These are phyloP conservation scores for Arabis hirsuta DNA, from an alignment of 345 rosid genomes.

Conservation along the genomic window DNA sequence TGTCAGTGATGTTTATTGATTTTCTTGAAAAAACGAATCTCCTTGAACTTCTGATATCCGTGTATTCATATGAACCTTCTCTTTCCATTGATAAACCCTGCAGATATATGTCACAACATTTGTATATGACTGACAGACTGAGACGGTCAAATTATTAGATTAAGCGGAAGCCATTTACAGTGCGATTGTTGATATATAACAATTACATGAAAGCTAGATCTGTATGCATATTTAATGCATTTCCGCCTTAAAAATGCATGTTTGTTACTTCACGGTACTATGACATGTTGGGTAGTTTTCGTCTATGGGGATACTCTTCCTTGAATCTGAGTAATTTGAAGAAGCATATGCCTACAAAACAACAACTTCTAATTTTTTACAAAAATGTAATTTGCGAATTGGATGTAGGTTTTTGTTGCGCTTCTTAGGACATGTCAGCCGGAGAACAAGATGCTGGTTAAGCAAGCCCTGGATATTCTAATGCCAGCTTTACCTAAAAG, in stretches of 20 bases:
- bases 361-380: neutral
- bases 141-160: conserved; percentile 21
- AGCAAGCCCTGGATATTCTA: conserved; percentile 97
- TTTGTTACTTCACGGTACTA: conserved; percentile 26
- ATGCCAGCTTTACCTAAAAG: conserved; percentile 98
- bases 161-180: neutral
- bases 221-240: conserved; percentile 21
- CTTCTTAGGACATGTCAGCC: conserved; percentile 99
- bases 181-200: conserved; percentile 10
- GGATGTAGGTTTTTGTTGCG: conserved; percentile 93
- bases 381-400: conserved; percentile 37
- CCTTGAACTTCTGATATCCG: conserved; percentile 15
- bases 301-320: conserved; percentile 8
- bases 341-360: conserved; percentile 17
- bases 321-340: conserved; percentile 20
- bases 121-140: conserved; percentile 15
- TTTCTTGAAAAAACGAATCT: conserved; percentile 11
- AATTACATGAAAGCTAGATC: conserved; percentile 17
- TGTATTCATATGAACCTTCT: conserved; percentile 10
- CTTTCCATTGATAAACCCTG: conserved; percentile 15
- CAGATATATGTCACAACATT: conserved; percentile 11
- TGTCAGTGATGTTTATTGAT: conserved; percentile 16
- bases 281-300: conserved; percentile 24
- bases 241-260: conserved; percentile 9
- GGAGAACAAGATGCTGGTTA: conserved; percentile 94